Percentiles rank a stretch among this genome's conserved stretches.
These are phyloP conservation scores for Ceratocystis alfenasii DNA, from an alignment of 2,329 filamentous ascomycete species.

Conservation along the genomic window DNA sequence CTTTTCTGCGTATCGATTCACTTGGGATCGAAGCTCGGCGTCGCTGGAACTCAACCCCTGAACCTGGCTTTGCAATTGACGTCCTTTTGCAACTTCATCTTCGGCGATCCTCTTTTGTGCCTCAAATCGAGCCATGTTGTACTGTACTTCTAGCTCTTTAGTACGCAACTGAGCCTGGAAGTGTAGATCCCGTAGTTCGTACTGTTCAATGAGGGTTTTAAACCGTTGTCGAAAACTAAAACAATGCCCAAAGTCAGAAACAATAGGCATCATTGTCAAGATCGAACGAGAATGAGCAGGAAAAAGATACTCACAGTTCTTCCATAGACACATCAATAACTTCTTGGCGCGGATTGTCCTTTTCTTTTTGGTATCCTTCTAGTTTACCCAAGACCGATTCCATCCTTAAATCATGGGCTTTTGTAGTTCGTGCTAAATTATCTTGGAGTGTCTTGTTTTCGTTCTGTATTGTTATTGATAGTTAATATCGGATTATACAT, in stretches of 20 bases:
- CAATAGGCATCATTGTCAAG: background rate
- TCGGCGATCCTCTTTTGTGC: slow-evolving; percentile 83
- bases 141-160: slow-evolving; percentile 92
- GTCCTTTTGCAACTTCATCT: slow-evolving; percentile 63
- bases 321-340: slow-evolving; percentile 79
- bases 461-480: slow-evolving; percentile 40
- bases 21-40: slow-evolving; percentile 80
- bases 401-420: slow-evolving; percentile 74
- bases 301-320: slow-evolving; percentile 56
- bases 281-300: background rate
- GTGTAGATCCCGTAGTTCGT: slow-evolving; percentile 86
- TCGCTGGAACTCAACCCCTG: slow-evolving; percentile 95
- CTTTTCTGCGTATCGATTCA: slow-evolving; percentile 98
- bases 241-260: slow-evolving; percentile 21
- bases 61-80: slow-evolving; percentile 80
- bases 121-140: slow-evolving; percentile 77
- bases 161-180: slow-evolving; percentile 85
- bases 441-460: slow-evolving; percentile 89
- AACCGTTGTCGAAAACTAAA: slow-evolving; percentile 71
- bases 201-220: slow-evolving; percentile 93
- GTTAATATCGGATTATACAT: background rate
- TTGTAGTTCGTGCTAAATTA: slow-evolving; percentile 68
- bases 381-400: slow-evolving; percentile 70
- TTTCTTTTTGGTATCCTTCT: slow-evolving; percentile 77
- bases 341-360: slow-evolving; percentile 69